Conservation (phyloP, 768 basidiomycete species). For the Lanmaoa rubissima region DNA sequence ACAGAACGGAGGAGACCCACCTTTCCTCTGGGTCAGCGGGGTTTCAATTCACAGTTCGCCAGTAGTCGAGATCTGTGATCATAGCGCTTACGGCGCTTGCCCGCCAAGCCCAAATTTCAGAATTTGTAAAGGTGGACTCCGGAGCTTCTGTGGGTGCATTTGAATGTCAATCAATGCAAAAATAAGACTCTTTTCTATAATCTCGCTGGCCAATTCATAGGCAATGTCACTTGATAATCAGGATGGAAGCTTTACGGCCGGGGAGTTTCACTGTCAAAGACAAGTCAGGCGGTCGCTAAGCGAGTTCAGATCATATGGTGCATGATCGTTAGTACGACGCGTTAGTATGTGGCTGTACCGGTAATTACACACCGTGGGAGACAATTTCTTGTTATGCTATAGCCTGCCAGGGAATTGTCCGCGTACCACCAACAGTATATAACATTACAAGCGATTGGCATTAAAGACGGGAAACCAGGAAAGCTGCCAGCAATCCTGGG, state of each 20-base stretch:
- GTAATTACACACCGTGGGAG: neutral
- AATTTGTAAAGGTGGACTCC: too few species aligned
- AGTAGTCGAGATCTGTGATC: neutral
- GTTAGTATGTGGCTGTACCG: neutral
- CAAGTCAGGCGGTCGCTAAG: neutral
- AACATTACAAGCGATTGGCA: conserved; percentile 13
- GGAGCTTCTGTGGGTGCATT: too few species aligned
- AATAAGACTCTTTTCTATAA: neutral
- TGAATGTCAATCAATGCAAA: neutral
- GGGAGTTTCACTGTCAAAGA: too few species aligned
- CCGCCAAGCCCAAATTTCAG: neutral
- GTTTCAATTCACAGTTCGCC: neutral
- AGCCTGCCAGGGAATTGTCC: too few species aligned
- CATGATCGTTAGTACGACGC: too few species aligned
- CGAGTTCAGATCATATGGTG: too few species aligned
- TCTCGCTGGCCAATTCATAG: neutral
- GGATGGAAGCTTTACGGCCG: neutral
- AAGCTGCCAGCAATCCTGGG: conserved; percentile 3
- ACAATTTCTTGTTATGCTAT: neutral
- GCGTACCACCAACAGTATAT: neutral
- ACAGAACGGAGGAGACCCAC: neutral
- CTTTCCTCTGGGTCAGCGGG: neutral
- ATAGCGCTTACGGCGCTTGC: neutral
- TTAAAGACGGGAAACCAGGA: conserved; percentile 4
- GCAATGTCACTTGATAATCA: neutral